Evolutionary conservation across 257 asterid genomes (phyloP).

Genomic region (Solanum tarijense): DNA sequence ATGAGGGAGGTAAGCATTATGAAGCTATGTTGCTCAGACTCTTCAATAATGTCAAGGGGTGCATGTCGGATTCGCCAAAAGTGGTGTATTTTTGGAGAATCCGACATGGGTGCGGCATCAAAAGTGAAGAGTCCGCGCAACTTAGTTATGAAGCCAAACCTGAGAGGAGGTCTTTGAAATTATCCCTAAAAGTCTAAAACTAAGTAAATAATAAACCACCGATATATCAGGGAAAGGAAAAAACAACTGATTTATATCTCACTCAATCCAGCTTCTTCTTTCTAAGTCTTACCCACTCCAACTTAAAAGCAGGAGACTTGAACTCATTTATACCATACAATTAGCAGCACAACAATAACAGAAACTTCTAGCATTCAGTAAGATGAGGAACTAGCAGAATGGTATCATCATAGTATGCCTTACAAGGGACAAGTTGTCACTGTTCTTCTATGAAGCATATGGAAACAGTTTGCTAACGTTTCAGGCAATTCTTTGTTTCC

Average conservation of each 20-base stretch:
- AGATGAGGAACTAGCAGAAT: background rate
- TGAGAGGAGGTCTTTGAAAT: background rate
- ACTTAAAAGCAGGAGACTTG: background rate
- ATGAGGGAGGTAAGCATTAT: background rate
- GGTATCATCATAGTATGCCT: background rate
- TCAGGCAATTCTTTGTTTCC: background rate
- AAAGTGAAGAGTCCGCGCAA: background rate
- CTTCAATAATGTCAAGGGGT: background rate
- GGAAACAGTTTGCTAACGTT: background rate
- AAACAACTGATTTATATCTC: background rate
- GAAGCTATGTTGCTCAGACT: background rate
- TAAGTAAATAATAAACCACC: background rate
- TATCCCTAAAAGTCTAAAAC: background rate
- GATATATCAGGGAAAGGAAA: background rate
- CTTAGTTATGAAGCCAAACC: background rate
- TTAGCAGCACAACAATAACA: background rate
- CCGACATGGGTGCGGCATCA: background rate
- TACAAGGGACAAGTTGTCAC: background rate
- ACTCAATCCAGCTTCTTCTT: background rate
- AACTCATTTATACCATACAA: background rate
- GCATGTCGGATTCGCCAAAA: background rate
- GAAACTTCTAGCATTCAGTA: background rate
- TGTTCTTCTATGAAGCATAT: background rate
- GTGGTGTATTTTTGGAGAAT: background rate
- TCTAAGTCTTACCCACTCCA: background rate